phyloP scores from a whole-genome alignment of 345 rosid species.

The Psidium friedrichsthalianum region DNA sequence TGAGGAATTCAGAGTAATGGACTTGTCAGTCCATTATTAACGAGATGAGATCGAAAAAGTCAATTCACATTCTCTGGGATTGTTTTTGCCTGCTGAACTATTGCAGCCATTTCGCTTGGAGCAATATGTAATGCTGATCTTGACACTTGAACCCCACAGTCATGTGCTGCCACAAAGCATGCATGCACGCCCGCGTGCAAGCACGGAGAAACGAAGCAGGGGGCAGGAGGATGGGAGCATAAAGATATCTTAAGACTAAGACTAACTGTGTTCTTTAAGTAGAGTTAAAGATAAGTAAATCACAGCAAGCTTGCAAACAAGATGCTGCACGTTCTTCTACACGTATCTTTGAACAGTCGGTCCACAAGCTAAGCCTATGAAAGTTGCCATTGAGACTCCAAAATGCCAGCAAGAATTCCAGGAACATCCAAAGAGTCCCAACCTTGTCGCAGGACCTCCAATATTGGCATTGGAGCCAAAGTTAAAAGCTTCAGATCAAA shows the following conservation, averaged over 20 bases:
- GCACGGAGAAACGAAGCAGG: too few species aligned
- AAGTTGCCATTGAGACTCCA: conserved; percentile 71
- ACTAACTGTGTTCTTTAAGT: too few species aligned
- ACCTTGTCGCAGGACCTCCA: conserved; percentile 84
- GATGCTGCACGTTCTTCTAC: not conserved
- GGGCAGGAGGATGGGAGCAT: too few species aligned
- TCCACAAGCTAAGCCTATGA: conserved; percentile 61
- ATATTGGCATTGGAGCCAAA: conserved; percentile 85
- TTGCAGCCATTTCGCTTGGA: not conserved
- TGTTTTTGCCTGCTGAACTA: not conserved
- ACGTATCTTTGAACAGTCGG: conserved; percentile 30
- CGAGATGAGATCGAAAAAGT: not conserved
- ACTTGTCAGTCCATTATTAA: not conserved
- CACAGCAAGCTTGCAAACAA: too few species aligned
- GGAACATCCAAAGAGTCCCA: conserved; percentile 65
- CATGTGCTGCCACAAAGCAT: not conserved
- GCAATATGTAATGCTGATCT: not conserved
- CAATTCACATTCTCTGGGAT: not conserved
- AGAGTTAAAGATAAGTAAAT: too few species aligned
- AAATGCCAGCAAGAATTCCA: conserved; percentile 65
- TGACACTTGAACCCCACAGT: not conserved
- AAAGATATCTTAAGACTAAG: too few species aligned
- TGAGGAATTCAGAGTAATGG: too few species aligned
- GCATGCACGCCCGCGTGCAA: too few species aligned
- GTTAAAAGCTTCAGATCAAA: conserved; percentile 60